Percentiles rank a stretch among this genome's conserved stretches.
phyloP scores from a whole-genome alignment of 2,329 filamentous ascomycete species.

The Venturia pyrina region DNA sequence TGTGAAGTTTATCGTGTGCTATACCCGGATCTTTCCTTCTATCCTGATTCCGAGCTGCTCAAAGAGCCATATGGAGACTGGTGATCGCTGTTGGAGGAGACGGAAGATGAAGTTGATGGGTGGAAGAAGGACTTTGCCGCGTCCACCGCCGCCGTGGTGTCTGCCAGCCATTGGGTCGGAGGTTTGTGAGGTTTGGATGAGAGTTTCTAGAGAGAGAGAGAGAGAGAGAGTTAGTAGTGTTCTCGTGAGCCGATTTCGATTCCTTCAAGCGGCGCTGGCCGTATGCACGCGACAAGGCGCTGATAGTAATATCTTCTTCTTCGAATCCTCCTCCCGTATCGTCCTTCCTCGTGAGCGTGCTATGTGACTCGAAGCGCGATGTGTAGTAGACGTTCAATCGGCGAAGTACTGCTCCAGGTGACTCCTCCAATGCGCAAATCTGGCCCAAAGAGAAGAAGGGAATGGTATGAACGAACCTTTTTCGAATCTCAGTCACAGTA shows the following conservation, averaged over 20 bases:
- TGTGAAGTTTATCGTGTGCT: slow-evolving; percentile 21
- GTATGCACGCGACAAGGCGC: too few relatives aligned
- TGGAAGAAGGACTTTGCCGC: slow-evolving; percentile 59
- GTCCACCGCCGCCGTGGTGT: slow-evolving; percentile 40
- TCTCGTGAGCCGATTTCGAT: neutral
- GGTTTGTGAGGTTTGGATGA: neutral
- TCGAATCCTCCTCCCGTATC: neutral
- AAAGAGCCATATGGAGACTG: slow-evolving; percentile 91
- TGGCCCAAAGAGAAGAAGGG: neutral
- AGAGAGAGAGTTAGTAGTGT: neutral
- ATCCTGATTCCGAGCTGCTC: slow-evolving; percentile 92
- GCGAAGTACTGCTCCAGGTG: neutral
- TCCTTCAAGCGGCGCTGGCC: too few relatives aligned
- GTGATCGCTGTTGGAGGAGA: slow-evolving; percentile 73
- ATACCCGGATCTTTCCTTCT: slow-evolving; percentile 88
- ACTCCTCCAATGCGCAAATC: neutral
- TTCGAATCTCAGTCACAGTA: neutral
- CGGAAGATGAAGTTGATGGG: slow-evolving; percentile 91
- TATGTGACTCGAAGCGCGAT: neutral
- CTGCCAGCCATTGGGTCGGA: slow-evolving; percentile 42
- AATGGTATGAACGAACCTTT: neutral
- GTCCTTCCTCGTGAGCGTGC: neutral
- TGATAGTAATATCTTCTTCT: neutral
- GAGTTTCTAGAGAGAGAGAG: neutral
- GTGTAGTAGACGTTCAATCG: neutral